A percentile compares a stretch with the other conserved stretches of the same genome.
Evolutionary conservation across 305 asterid genomes (phyloP).

Genomic region (Fraxinus latifolia): DNA sequence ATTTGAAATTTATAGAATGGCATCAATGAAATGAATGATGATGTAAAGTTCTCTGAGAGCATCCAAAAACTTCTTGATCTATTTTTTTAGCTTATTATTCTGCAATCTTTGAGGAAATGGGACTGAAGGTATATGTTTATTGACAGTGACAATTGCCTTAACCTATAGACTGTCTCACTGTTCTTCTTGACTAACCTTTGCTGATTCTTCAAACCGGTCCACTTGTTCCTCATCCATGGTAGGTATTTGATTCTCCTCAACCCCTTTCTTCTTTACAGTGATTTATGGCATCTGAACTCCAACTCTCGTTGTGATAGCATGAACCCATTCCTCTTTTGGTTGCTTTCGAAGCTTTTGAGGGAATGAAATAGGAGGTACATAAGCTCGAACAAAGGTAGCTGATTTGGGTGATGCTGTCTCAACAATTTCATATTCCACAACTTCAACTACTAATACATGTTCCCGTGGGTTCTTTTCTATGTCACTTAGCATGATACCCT

Average conservation of each 20-base stretch:
- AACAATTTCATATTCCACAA: neutral
- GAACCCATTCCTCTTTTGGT: neutral
- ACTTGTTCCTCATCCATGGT: neutral
- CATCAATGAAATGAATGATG: neutral
- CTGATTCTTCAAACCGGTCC: neutral
- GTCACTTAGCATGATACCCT: no score
- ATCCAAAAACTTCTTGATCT: neutral
- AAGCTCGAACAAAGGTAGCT: neutral
- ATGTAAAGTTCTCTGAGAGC: neutral
- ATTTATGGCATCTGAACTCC: neutral
- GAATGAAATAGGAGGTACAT: neutral
- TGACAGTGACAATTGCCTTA: no score
- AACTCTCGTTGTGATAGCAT: neutral
- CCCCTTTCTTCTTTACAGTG: no score
- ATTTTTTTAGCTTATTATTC: neutral
- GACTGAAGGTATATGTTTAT: neutral
- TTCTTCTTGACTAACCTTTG: neutral
- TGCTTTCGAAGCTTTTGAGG: neutral
- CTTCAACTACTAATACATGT: neutral
- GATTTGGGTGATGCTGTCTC: neutral
- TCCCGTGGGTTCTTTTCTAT: neutral
- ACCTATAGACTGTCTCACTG: no score
- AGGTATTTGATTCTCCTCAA: neutral
- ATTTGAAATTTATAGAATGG: neutral
- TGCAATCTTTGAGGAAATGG: neutral